Evolutionary conservation across 2,329 filamentous ascomycete species (phyloP).

Genomic region (Aspergillus ochraceus): DNA sequence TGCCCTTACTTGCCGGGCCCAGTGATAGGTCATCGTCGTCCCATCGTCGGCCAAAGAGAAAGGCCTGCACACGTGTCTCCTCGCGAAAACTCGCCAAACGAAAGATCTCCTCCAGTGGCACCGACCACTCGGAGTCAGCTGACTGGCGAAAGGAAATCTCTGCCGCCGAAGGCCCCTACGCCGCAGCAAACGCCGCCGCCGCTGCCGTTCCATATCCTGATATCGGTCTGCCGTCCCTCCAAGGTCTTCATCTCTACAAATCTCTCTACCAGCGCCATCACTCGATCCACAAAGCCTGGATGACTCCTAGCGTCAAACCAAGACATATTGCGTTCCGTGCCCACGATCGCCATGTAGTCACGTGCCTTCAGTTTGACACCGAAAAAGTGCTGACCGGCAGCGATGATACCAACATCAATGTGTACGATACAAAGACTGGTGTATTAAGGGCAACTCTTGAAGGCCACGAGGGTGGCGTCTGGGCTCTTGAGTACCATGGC

Average conservation of each 20-base stretch:
- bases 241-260: conserved; percentile 90
- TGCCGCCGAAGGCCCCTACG: conserved; percentile 76
- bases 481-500: conserved; percentile 94
- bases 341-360: conserved; percentile 94
- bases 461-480: conserved; percentile 95
- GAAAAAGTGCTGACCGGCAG: conserved; percentile 98
- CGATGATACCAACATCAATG: conserved; percentile 95
- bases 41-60: conserved; percentile 47
- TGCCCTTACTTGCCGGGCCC: conserved; percentile 24
- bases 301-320: conserved; percentile 76
- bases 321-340: conserved; percentile 94
- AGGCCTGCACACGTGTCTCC: conserved; percentile 46
- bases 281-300: conserved; percentile 90
- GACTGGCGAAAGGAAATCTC: conserved; percentile 50
- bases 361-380: conserved; percentile 94
- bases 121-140: conserved; percentile 40
- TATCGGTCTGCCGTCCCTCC: conserved; percentile 74
- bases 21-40: conserved; percentile 26
- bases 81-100: conserved; percentile 58
- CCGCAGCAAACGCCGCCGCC: conserved; percentile 79
- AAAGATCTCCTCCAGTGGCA: conserved; percentile 50
- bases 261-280: conserved; percentile 91
- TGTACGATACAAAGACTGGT: conserved; percentile 96
- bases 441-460: conserved; percentile 78
- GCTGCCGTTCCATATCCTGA: conserved; percentile 78